Percentiles rank a stretch among this genome's conserved stretches.
phyloP scores from a whole-genome alignment of 2,329 filamentous ascomycete genomes.

The Trichoderma koningii region DNA sequence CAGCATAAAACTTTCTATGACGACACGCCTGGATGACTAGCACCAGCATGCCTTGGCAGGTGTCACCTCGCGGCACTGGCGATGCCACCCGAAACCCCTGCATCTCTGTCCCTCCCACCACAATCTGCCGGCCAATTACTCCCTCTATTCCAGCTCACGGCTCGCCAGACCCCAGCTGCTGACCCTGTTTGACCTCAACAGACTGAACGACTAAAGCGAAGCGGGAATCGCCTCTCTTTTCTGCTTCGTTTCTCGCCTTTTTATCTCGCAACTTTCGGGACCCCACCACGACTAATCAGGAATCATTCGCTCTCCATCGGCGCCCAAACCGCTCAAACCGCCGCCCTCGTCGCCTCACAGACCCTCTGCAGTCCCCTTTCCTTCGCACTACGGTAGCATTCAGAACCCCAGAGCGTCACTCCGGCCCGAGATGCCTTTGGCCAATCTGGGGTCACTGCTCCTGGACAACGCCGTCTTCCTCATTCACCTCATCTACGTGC shows the following conservation, averaged over 20 bases:
- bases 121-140: not conserved
- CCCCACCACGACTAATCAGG: not conserved
- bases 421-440: slow-evolving; percentile 48
- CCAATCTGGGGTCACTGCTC: slow-evolving; percentile 54
- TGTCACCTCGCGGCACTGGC: not conserved
- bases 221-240: not conserved
- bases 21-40: too few species aligned
- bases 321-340: not conserved
- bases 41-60: too few species aligned
- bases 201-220: not conserved
- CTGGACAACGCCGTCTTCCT: slow-evolving; percentile 56
- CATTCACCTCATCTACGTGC: slow-evolving; percentile 56
- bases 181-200: not conserved
- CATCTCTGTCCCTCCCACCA: not conserved
- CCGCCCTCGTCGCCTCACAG: not conserved
- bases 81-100: too few species aligned
- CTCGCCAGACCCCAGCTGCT: not conserved
- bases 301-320: slow-evolving; percentile 7
- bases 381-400: too few species aligned
- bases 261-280: not conserved
- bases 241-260: not conserved
- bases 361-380: too few species aligned
- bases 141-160: not conserved
- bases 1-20: too few species aligned
- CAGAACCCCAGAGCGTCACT: too few species aligned